phyloP scores from a whole-genome alignment of 768 basidiomycete species.

The Coprinellus micaceus region DNA sequence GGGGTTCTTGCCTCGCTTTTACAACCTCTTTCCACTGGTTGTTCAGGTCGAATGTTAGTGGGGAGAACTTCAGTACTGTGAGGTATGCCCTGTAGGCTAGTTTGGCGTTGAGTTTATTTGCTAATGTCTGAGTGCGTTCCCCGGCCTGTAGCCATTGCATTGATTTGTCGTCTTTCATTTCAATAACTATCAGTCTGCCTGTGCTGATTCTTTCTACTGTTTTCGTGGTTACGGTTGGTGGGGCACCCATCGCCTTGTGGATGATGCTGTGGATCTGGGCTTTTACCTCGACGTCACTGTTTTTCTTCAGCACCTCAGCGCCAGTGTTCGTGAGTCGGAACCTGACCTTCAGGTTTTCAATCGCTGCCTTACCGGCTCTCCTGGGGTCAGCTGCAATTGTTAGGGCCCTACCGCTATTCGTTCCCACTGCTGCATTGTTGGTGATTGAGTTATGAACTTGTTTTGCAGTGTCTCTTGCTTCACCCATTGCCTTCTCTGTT shows the following conservation, averaged over 20 bases:
- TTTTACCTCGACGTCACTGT: not conserved
- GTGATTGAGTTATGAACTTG: not conserved
- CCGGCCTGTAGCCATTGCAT: not conserved
- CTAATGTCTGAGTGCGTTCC: not conserved
- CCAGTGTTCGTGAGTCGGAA: not conserved
- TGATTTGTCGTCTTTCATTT: not conserved
- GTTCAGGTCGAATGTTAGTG: not conserved
- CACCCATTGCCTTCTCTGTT: not conserved
- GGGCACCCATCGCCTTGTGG: not conserved
- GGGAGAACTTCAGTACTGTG: not conserved
- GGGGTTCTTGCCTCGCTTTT: constrained; percentile 17
- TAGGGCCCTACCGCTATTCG: too few species aligned
- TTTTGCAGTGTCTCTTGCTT: not conserved
- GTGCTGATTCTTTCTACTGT: not conserved
- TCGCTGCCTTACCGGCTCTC: not conserved
- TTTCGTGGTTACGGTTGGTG: not conserved
- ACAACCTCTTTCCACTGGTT: not conserved
- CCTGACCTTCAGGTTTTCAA: not conserved
- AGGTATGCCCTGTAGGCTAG: not conserved
- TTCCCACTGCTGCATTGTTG: too few species aligned
- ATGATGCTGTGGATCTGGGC: not conserved
- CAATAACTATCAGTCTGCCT: not conserved
- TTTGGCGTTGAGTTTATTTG: not conserved
- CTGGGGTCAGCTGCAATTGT: not conserved
- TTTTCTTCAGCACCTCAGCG: not conserved